A percentile compares a stretch with the other conserved stretches of the same genome.
Evolutionary conservation across 495 filamentous ascomycete genomes (phyloP).

Genomic region (Talaromyces wortmannii): DNA sequence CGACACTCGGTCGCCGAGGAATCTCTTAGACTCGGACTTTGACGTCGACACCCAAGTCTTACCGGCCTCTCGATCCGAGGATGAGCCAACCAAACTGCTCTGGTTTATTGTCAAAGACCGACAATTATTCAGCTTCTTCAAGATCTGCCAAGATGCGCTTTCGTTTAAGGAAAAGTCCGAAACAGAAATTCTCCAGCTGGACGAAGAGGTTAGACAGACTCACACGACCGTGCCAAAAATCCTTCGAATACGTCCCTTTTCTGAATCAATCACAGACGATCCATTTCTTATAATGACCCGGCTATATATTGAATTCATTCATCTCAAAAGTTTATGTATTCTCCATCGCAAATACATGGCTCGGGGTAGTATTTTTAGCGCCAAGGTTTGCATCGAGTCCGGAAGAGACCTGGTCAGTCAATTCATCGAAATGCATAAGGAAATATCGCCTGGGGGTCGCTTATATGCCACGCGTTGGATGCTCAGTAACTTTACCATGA

Average conservation of each 20-base stretch:
- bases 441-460: conserved; percentile 11
- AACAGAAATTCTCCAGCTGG: conserved; percentile 22
- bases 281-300: conserved; percentile 27
- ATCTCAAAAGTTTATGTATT: conserved; percentile 27
- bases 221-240: conserved; percentile 14
- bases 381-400: conserved; percentile 11
- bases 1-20: conserved; percentile 18
- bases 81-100: conserved; percentile 15
- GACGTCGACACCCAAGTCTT: conserved; percentile 13
- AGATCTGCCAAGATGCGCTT: conserved; percentile 18
- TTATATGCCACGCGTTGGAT: conserved; percentile 16
- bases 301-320: conserved; percentile 6
- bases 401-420: conserved; percentile 12
- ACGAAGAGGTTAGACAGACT: conserved; percentile 16
- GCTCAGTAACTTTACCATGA: conserved; percentile 12
- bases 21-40: conserved; percentile 21
- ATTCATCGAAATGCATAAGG: conserved; percentile 10
- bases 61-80: conserved; percentile 13
- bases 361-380: conserved; percentile 5
- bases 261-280: conserved; percentile 24
- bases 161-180: conserved; percentile 19
- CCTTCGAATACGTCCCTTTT: conserved; percentile 18
- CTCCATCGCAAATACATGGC: conserved; percentile 29
- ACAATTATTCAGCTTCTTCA: conserved; percentile 20
- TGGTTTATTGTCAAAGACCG: conserved; percentile 24